phyloP scores from a whole-genome alignment of 345 rosid genomes.

The Brassica carinata region DNA sequence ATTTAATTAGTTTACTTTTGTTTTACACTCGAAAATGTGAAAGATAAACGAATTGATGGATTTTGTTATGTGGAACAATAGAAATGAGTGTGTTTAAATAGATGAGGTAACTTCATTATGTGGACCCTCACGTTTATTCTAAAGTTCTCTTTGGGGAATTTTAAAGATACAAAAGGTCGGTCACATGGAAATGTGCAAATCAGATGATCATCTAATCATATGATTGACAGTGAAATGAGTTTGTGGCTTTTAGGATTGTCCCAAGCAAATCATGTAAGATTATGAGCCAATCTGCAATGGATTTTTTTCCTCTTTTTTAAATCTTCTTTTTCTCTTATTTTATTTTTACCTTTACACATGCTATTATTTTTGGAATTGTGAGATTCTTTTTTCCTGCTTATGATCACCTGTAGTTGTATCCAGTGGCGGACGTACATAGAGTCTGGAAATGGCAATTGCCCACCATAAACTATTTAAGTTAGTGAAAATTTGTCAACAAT shows the following conservation, averaged over 20 bases:
- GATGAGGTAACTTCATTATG: conserved; percentile 7
- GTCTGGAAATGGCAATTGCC: neutral
- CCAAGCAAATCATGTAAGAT: conserved; percentile 38
- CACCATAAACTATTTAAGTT: neutral
- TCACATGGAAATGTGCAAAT: conserved; percentile 46
- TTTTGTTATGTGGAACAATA: conserved; percentile 24
- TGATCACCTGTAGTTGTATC: conserved; percentile 20
- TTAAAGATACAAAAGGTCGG: conserved; percentile 30
- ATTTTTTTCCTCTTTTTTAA: neutral
- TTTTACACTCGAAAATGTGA: conserved; percentile 11
- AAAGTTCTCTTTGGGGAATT: conserved; percentile 19
- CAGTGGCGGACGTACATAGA: neutral
- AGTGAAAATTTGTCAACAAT: neutral
- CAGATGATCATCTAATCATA: conserved; percentile 40
- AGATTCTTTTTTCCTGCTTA: conserved; percentile 17
- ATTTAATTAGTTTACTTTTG: conserved; percentile 1
- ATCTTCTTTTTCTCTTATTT: neutral
- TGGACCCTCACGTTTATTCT: conserved; percentile 15
- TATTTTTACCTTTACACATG: conserved; percentile 3
- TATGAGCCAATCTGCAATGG: conserved; percentile 31
- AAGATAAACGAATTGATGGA: conserved; percentile 4
- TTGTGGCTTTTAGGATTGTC: conserved; percentile 33
- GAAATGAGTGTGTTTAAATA: conserved; percentile 29
- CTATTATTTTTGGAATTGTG: conserved; percentile 28
- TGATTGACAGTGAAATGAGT: conserved; percentile 36